Conservation (phyloP, 441 rosid species). For the Pelargonium fulgidum region DNA sequence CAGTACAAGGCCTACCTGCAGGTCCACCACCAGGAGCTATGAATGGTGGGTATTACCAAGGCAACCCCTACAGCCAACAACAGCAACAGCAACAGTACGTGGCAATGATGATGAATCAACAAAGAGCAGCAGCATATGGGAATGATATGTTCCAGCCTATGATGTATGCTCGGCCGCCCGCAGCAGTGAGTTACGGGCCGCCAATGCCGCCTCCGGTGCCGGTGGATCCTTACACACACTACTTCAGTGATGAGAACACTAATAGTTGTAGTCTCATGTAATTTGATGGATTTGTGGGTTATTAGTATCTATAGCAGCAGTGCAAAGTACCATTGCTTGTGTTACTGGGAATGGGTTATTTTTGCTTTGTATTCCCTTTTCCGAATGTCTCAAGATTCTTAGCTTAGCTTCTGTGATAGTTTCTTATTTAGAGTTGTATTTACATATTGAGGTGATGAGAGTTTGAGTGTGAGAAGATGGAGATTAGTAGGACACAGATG, state of each 20-base stretch:
- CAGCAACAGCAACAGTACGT: conserved; percentile 47
- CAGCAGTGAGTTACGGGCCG: conserved; percentile 48
- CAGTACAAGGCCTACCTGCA: conserved; percentile 71
- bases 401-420: neutral
- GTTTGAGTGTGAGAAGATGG: neutral
- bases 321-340: neutral
- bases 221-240: conserved; percentile 54
- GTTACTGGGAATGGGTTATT: neutral
- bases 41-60: conserved; percentile 53
- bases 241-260: conserved; percentile 86
- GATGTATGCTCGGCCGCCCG: conserved; percentile 72
- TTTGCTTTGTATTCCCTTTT: neutral
- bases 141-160: conserved; percentile 72
- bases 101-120: conserved; percentile 93
- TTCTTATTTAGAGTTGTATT: neutral
- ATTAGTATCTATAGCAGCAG: neutral
- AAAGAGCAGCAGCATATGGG: conserved; percentile 43
- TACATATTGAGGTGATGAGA: neutral
- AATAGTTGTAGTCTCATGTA: conserved; percentile 83
- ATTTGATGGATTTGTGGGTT: conserved; percentile 8
- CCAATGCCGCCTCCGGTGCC: conserved; percentile 40
- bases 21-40: conserved; percentile 26
- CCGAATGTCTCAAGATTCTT: neutral
- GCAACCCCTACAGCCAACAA: conserved; percentile 32
- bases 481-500: neutral